phyloP scores from a whole-genome alignment of 352 stramenopile species.

The Pythium biforme region DNA sequence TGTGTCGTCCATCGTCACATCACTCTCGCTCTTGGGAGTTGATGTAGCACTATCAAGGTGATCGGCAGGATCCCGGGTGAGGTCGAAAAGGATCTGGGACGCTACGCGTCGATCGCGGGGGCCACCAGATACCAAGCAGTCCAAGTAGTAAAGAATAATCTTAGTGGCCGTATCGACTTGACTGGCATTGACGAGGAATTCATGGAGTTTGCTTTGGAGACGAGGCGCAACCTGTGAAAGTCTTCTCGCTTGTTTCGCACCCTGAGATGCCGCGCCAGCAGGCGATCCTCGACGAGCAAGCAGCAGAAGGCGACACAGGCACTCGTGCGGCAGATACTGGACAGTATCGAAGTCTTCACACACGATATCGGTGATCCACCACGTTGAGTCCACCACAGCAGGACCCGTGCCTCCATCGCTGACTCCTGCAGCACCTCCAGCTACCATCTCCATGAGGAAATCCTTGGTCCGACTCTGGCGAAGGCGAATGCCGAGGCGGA shows the following conservation, averaged over 20 bases:
- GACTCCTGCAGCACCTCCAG: constrained; percentile 24
- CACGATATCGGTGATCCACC: constrained; percentile 88
- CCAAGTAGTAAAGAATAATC: constrained; percentile 71
- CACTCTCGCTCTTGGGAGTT: constrained; percentile 29
- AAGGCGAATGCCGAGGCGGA: constrained; percentile 75
- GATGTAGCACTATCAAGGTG: constrained; percentile 22
- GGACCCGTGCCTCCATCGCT: constrained; percentile 9
- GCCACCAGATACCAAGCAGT: constrained; percentile 58
- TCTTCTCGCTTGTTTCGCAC: constrained; percentile 21
- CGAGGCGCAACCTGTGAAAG: constrained; percentile 46
- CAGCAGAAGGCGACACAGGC: constrained; percentile 76
- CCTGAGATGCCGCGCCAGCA: constrained; percentile 9
- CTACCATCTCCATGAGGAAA: constrained; percentile 88
- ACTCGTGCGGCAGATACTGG: constrained; percentile 75
- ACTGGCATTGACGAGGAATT: constrained; percentile 41
- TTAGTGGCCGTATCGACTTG: constrained; percentile 42
- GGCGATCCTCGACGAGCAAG: constrained; percentile 38
- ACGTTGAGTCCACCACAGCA: constrained; percentile 30
- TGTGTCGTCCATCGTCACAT: constrained; percentile 32
- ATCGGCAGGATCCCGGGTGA: constrained; percentile 38
- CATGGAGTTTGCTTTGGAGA: constrained; percentile 53
- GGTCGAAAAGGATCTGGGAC: constrained; percentile 59
- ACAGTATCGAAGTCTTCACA: constrained; percentile 82
- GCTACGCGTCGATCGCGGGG: constrained; percentile 52
- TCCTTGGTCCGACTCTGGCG: constrained; percentile 74